Conservation (phyloP, 768 basidiomycete genomes). For the Psilocybe sp. region DNA sequence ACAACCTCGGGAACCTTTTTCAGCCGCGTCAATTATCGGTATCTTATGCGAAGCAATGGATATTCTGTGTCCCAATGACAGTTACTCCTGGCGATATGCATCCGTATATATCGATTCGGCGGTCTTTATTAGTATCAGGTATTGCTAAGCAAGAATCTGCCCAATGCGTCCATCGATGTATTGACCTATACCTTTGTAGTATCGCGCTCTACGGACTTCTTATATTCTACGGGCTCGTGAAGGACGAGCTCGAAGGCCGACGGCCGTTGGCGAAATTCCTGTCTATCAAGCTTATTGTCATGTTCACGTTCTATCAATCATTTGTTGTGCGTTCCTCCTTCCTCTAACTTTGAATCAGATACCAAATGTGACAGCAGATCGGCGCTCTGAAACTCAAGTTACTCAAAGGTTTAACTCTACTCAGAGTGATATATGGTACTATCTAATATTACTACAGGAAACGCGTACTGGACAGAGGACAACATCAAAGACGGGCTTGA, state of each 20-base stretch:
- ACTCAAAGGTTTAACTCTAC: constrained; percentile 49
- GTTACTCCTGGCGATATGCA: constrained; percentile 61
- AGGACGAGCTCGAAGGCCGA: constrained; percentile 73
- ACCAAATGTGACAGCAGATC: constrained; percentile 42
- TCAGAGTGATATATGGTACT: not conserved
- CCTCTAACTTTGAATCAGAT: not conserved
- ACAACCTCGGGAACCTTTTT: not conserved
- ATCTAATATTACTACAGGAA: constrained; percentile 39
- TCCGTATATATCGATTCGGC: constrained; percentile 67
- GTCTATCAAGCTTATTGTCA: constrained; percentile 81
- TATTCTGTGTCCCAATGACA: constrained; percentile 66
- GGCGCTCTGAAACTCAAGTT: constrained; percentile 59
- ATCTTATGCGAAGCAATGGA: constrained; percentile 71
- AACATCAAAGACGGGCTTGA: constrained; percentile 58
- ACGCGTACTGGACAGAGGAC: constrained; percentile 68
- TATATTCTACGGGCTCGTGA: constrained; percentile 78
- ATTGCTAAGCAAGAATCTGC: constrained; percentile 9
- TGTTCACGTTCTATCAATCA: constrained; percentile 87
- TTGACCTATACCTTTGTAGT: constrained; percentile 30
- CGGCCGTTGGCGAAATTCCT: constrained; percentile 85
- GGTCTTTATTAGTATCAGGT: constrained; percentile 85
- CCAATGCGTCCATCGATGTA: not conserved
- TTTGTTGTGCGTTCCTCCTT: constrained; percentile 48
- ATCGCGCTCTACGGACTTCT: constrained; percentile 85
- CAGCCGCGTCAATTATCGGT: constrained; percentile 67